phyloP scores from a whole-genome alignment of 495 filamentous ascomycete genomes.

The Aspergillus ellipticus region DNA sequence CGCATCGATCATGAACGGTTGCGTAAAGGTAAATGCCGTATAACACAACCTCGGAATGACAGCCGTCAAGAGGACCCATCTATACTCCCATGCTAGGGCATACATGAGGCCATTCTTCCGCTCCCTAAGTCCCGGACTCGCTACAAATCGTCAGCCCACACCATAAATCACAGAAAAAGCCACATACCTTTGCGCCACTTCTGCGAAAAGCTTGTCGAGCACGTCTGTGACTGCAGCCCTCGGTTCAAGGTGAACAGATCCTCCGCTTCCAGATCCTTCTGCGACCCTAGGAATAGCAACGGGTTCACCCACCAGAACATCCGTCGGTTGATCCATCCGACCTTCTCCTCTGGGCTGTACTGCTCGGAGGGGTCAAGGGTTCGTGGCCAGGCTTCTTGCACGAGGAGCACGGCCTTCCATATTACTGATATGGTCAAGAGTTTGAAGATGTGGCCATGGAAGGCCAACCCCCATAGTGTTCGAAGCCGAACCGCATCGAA shows the following conservation, averaged over 20 bases:
- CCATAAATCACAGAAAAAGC: not conserved
- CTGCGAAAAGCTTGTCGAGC: not conserved
- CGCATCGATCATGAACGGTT: not conserved
- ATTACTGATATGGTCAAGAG: not conserved
- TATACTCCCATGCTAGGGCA: not conserved
- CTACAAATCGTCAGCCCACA: not conserved
- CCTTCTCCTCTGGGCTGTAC: not conserved
- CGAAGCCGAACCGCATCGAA: not conserved
- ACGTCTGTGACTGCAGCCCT: not conserved
- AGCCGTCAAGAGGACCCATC: not conserved
- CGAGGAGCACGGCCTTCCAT: not conserved
- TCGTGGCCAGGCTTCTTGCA: not conserved
- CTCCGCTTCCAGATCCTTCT: not conserved
- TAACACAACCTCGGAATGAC: not conserved
- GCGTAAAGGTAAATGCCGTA: not conserved
- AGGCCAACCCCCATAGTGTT: not conserved
- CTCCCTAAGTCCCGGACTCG: not conserved
- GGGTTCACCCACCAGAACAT: constrained; percentile 1
- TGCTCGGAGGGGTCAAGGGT: not conserved
- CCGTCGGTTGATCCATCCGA: not conserved
- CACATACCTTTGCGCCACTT: not conserved
- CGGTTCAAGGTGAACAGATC: not conserved
- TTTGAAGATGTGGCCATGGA: not conserved
- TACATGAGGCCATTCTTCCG: not conserved
- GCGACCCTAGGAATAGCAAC: not conserved